These are phyloP conservation scores for Calendula officinalis DNA, from an alignment of 129 eudicot genomes.

Conservation along the genomic window DNA sequence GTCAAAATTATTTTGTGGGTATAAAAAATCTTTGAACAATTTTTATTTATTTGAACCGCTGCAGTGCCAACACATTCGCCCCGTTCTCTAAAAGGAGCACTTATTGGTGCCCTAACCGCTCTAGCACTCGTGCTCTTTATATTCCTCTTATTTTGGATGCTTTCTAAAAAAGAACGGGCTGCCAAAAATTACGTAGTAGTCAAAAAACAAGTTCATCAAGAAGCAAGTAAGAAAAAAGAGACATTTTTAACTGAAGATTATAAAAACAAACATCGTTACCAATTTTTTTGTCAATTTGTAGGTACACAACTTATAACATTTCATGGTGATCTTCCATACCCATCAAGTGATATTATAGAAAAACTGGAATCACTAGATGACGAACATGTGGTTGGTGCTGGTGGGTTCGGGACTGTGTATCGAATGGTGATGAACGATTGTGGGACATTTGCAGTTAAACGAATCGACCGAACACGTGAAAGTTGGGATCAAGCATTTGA, in stretches of 20 bases:
- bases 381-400: conserved; percentile 92
- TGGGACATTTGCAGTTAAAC: conserved; percentile 94
- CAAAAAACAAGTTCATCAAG: conserved; percentile 80
- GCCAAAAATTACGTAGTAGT: conserved; percentile 84
- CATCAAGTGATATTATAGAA: conserved; percentile 85
- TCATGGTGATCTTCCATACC: conserved; percentile 96
- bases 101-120: conserved; percentile 53
- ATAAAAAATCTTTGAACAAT: not conserved
- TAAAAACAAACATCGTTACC: not conserved
- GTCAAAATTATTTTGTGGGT: not conserved
- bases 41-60: conserved; percentile 10
- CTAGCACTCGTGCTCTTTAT: conserved; percentile 53
- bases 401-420: conserved; percentile 93
- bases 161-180: conserved; percentile 82
- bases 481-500: conserved; percentile 84
- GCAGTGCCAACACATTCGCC: conserved; percentile 80
- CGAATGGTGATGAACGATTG: conserved; percentile 99
- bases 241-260: not conserved
- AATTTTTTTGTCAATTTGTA: conserved; percentile 11
- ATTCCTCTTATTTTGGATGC: conserved; percentile 62
- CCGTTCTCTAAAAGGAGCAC: conserved; percentile 54
- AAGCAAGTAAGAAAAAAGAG: conserved; percentile 46
- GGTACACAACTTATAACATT: conserved; percentile 91
- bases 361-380: conserved; percentile 81
- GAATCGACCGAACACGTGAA: conserved; percentile 83